These are phyloP conservation scores for Cyberlindnera euphorbiiphila DNA, from an alignment of 805 yeast genomes.

Conservation along the genomic window DNA sequence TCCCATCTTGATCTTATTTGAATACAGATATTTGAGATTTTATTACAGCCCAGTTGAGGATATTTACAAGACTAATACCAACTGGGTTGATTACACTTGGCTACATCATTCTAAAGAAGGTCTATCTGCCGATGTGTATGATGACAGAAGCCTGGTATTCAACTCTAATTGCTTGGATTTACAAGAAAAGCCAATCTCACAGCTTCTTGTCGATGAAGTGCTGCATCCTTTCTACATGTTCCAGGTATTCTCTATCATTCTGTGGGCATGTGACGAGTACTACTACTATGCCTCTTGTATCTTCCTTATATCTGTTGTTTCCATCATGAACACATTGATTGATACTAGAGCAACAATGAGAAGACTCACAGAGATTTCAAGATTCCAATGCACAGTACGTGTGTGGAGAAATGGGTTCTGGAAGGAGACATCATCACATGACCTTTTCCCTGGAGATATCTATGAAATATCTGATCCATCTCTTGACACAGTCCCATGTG, in stretches of 20 bases:
- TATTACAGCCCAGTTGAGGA: slow-evolving; percentile 87
- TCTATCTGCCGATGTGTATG: slow-evolving; percentile 61
- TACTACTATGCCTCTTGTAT: slow-evolving; percentile 93
- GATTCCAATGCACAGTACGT: slow-evolving; percentile 73
- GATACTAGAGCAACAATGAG: slow-evolving; percentile 78
- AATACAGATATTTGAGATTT: slow-evolving; percentile 79
- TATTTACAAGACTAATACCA: slow-evolving; percentile 73
- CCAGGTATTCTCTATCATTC: slow-evolving; percentile 84
- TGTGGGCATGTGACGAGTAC: slow-evolving; percentile 92
- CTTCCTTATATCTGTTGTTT: slow-evolving; percentile 75
- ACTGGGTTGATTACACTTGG: slow-evolving; percentile 89
- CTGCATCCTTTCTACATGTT: slow-evolving; percentile 94
- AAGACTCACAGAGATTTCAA: slow-evolving; percentile 70
- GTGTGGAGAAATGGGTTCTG: slow-evolving; percentile 92
- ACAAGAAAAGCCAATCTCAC: slow-evolving; percentile 61
- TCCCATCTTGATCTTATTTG: slow-evolving; percentile 66
- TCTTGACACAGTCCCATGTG: slow-evolving; percentile 75
- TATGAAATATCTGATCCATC: slow-evolving; percentile 89
- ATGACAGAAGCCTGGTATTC: slow-evolving; percentile 69
- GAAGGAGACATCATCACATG: slow-evolving; percentile 73
- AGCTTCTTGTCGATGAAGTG: slow-evolving; percentile 78
- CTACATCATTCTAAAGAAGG: slow-evolving; percentile 58
- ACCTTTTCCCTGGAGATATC: slow-evolving; percentile 93
- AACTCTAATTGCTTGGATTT: slow-evolving; percentile 75
- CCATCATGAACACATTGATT: slow-evolving; percentile 74